Conservation (phyloP, 2,329 filamentous ascomycete species). For the Diaporthe caulivora region DNA sequence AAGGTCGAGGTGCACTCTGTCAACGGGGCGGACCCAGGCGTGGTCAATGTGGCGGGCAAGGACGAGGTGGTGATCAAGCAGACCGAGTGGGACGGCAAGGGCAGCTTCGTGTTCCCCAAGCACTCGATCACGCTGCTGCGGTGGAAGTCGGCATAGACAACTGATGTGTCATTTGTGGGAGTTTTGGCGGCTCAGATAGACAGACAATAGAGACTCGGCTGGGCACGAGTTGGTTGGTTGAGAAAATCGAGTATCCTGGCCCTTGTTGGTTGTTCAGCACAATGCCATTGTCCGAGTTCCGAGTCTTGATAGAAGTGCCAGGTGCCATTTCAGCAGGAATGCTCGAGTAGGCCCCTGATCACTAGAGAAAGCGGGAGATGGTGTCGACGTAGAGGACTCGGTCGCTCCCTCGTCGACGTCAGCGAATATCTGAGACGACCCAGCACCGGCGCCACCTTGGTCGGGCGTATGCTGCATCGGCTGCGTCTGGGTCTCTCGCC, state of each 20-base stretch:
- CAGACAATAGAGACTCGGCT: constrained; percentile 38
- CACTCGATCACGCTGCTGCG: constrained; percentile 77
- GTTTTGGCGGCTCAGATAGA: constrained; percentile 32
- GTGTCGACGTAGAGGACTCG: background rate
- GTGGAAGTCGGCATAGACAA: constrained; percentile 50
- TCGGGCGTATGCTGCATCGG: background rate
- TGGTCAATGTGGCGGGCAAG: constrained; percentile 72
- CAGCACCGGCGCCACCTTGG: background rate
- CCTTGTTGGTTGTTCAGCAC: constrained; percentile 4
- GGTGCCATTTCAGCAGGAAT: background rate
- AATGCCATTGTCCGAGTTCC: constrained; percentile 16
- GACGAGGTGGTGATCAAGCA: constrained; percentile 68
- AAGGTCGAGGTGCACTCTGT: constrained; percentile 74
- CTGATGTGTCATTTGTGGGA: constrained; percentile 35
- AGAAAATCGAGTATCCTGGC: constrained; percentile 9
- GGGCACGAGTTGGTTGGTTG: constrained; percentile 2
- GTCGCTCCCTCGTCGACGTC: background rate
- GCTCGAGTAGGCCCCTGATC: background rate
- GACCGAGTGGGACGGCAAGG: constrained; percentile 72
- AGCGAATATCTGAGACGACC: background rate
- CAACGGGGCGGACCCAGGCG: constrained; percentile 66
- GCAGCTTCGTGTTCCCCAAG: constrained; percentile 74
- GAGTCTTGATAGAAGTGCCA: background rate
- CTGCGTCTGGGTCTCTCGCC: background rate
- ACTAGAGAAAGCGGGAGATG: background rate